These are phyloP conservation scores for Eucalyptus virginea DNA, from an alignment of 345 rosid genomes.

Conservation along the genomic window DNA sequence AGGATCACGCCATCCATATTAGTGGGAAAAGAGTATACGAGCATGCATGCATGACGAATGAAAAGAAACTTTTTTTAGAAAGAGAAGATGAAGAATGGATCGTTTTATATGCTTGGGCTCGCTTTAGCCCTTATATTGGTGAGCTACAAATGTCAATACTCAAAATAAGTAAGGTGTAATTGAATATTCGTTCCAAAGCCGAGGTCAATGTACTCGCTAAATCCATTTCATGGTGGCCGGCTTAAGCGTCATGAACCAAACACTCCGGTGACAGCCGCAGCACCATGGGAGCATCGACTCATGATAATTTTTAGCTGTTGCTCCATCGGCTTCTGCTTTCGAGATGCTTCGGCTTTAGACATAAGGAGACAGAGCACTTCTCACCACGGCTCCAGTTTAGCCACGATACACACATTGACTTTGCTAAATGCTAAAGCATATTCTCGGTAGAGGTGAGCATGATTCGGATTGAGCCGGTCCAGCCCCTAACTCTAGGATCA, in stretches of 20 bases:
- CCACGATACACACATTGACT: background rate
- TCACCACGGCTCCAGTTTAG: background rate
- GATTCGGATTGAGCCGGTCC: fast-evolving
- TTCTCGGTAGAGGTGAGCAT: background rate
- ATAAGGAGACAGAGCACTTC: background rate
- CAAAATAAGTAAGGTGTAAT: background rate
- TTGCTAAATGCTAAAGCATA: background rate
- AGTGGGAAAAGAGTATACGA: background rate
- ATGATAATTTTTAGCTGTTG: background rate
- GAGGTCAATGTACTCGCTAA: background rate
- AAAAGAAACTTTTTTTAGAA: background rate
- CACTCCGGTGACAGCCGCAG: background rate
- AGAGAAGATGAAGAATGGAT: background rate
- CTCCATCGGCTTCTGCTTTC: background rate
- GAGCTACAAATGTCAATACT: background rate
- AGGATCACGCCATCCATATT: background rate
- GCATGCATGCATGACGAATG: background rate
- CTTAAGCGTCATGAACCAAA: background rate
- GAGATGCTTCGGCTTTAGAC: background rate
- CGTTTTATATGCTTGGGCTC: background rate
- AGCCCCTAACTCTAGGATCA: fast-evolving
- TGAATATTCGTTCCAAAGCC: background rate
- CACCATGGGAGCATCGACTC: background rate
- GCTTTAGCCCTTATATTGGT: background rate
- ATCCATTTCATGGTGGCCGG: background rate